phyloP scores from a whole-genome alignment of 106 monocot species.

The Hemerocallis citrina region DNA sequence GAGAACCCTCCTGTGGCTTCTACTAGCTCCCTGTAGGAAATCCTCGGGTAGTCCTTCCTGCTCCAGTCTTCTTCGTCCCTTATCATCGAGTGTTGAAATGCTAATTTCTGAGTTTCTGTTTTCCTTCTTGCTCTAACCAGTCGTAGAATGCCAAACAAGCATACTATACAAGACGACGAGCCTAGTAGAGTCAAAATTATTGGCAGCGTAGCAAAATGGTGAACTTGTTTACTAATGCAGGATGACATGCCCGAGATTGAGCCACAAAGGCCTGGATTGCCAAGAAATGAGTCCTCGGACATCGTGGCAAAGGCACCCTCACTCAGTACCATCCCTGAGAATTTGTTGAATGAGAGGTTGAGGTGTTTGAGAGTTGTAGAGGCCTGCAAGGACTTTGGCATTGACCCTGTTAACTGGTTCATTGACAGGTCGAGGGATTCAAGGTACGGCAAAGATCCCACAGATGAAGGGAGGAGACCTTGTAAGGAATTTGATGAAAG shows the following conservation, averaged over 20 bases:
- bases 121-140: conserved; percentile 6
- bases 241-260: conserved; percentile 17
- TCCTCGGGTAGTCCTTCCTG: conserved; percentile 48
- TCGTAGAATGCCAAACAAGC: conserved; percentile 3
- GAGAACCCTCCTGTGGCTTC: conserved; percentile 70
- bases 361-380: conserved; percentile 39
- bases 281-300: conserved; percentile 25
- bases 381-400: conserved; percentile 48
- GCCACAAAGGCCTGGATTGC: conserved; percentile 51
- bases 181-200: conserved; percentile 14
- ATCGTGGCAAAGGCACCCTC: conserved; percentile 36
- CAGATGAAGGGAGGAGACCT: conserved; percentile 37
- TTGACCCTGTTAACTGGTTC: conserved; percentile 34
- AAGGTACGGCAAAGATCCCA: conserved; percentile 51
- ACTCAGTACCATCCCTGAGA: conserved; percentile 37
- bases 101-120: not conserved
- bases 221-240: conserved; percentile 13
- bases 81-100: not conserved
- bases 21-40: conserved; percentile 54
- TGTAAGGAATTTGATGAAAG: conserved; percentile 49
- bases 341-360: conserved; percentile 76
- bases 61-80: conserved; percentile 4
- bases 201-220: conserved; percentile 2
- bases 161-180: conserved; percentile 1
- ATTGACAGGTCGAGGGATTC: conserved; percentile 52